phyloP scores from a whole-genome alignment of 164 flowering plant genomes.

The Vitis amurensis region DNA sequence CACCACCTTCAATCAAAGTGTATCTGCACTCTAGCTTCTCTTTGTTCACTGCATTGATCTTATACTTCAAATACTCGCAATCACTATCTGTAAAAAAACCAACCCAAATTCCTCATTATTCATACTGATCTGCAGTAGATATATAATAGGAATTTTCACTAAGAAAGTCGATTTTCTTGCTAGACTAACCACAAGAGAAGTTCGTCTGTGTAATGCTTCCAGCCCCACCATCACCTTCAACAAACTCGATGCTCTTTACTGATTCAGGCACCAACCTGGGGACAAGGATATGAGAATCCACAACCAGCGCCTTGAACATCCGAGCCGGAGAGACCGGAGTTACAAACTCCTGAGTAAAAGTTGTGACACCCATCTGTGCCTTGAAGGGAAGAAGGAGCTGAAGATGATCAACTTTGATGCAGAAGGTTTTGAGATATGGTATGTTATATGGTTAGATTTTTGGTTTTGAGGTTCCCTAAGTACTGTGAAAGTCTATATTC shows the following conservation, averaged over 20 bases:
- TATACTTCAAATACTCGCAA: slow-evolving; percentile 11
- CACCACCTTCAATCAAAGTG: slow-evolving; percentile 24
- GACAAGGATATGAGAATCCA: slow-evolving; percentile 15
- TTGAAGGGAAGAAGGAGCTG: too few species aligned
- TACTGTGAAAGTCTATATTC: too few species aligned
- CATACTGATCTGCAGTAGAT: too few species aligned
- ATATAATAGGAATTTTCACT: too few species aligned
- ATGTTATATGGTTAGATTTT: too few species aligned
- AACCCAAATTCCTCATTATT: too few species aligned
- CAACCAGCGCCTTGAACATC: slow-evolving; percentile 14
- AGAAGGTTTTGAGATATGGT: too few species aligned
- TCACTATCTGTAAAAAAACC: slow-evolving; percentile 5
- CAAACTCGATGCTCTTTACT: slow-evolving; percentile 14
- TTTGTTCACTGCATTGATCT: slow-evolving; percentile 17
- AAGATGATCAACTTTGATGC: too few species aligned
- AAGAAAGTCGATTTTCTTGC: too few species aligned
- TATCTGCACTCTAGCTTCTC: slow-evolving; percentile 20
- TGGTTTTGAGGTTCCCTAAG: too few species aligned
- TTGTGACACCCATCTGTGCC: too few species aligned
- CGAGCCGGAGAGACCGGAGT: slow-evolving; percentile 8
- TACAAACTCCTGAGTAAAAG: background rate
- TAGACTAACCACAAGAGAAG: slow-evolving; percentile 11
- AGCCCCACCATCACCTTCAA: slow-evolving; percentile 26
- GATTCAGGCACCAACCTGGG: slow-evolving; percentile 22
- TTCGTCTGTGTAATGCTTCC: slow-evolving; percentile 15